Evolutionary conservation across 1,284 basidiomycete species (phyloP).

Genomic region (Ustilago crameri): DNA sequence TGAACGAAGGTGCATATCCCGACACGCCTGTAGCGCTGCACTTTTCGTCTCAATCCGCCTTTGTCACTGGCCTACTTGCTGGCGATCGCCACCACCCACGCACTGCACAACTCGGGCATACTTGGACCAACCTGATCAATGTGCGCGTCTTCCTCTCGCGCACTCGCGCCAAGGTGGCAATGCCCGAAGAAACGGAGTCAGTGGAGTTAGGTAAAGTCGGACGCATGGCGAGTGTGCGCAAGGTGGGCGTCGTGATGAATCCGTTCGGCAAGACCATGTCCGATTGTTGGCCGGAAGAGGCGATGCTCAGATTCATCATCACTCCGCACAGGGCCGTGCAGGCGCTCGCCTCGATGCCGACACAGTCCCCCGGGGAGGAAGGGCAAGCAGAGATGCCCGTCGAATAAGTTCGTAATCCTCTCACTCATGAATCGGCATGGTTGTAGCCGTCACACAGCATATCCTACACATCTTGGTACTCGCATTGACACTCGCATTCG

Average conservation of each 20-base stretch:
- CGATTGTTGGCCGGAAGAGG: slow-evolving; percentile 1
- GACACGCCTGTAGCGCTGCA: slow-evolving; percentile 22
- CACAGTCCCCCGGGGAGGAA: neutral
- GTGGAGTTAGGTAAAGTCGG: neutral
- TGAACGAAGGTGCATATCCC: slow-evolving; percentile 4
- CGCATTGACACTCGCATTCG: too few species aligned
- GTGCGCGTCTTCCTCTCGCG: slow-evolving; percentile 41
- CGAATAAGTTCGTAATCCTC: too few species aligned
- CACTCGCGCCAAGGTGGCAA: slow-evolving; percentile 20
- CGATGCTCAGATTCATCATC: slow-evolving; percentile 22
- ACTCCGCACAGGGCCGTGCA: slow-evolving; percentile 16
- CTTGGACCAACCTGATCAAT: slow-evolving; percentile 57
- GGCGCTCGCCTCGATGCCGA: slow-evolving; percentile 4
- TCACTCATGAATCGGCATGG: too few species aligned
- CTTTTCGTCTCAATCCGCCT: slow-evolving; percentile 26
- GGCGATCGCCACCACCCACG: slow-evolving; percentile 22
- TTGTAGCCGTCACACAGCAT: too few species aligned
- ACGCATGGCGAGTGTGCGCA: slow-evolving; percentile 22
- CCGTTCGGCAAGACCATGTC: slow-evolving; percentile 28
- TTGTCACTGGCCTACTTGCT: slow-evolving; percentile 24
- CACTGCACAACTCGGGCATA: slow-evolving; percentile 53
- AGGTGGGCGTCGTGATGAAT: slow-evolving; percentile 33
- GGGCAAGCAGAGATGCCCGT: too few species aligned
- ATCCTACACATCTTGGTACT: too few species aligned
- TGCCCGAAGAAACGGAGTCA: slow-evolving; percentile 2